phyloP scores from a whole-genome alignment of 192 early-diverging fungal genomes.

The Lunasporangiospora selenospora region DNA sequence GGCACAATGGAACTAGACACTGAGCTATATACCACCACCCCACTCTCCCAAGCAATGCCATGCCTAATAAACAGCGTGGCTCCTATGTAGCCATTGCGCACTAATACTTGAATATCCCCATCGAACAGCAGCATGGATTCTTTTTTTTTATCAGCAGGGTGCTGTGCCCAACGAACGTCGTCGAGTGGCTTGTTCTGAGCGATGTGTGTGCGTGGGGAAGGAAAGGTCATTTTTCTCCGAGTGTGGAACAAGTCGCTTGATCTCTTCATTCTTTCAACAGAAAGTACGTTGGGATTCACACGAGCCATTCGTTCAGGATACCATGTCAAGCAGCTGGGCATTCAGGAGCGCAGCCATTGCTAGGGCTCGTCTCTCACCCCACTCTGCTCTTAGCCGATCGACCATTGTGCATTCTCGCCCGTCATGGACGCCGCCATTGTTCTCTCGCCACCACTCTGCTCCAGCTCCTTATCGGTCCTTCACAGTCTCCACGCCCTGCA shows the following conservation, averaged over 20 bases:
- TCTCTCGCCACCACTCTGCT: not conserved
- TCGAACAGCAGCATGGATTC: not conserved
- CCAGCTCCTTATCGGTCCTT: not conserved
- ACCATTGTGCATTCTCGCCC: not conserved
- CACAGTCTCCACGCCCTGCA: not conserved
- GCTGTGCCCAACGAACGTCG: too few relatives aligned
- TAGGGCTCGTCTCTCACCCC: not conserved
- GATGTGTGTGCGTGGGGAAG: too few relatives aligned
- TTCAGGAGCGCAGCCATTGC: slow-evolving; percentile 4
- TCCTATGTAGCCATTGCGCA: too few relatives aligned
- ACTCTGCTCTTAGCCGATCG: not conserved
- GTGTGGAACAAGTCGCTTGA: too few relatives aligned
- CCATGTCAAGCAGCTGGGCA: slow-evolving; percentile 14
- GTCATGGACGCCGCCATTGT: not conserved
- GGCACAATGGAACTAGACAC: not conserved
- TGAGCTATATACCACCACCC: not conserved
- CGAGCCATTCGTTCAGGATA: not conserved
- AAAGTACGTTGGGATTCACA: too few relatives aligned
- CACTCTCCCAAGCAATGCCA: too few relatives aligned
- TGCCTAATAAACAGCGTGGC: too few relatives aligned
- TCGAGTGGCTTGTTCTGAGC: too few relatives aligned
- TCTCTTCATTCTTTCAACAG: too few relatives aligned
- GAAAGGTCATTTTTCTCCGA: too few relatives aligned
- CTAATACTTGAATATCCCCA: too few relatives aligned
- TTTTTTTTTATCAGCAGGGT: too few relatives aligned